Evolutionary conservation across 2,329 filamentous ascomycete genomes (phyloP), one percentile per base, ranked within the genome.

Genomic region (Hawksworthiomyces lignivorus): DNA sequence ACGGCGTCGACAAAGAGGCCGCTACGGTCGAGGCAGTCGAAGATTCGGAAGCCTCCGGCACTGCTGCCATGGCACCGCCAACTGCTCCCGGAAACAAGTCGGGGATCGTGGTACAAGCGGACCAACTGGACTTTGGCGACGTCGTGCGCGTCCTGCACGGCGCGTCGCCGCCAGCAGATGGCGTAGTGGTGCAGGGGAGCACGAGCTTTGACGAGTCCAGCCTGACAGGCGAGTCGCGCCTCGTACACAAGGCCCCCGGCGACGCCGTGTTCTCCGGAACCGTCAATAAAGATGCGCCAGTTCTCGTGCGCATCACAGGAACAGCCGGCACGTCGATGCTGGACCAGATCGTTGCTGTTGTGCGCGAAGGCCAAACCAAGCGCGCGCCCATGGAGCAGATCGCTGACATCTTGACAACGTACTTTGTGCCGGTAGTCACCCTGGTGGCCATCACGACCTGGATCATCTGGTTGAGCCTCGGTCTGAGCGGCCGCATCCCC

Each of bases 151-250:
- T 97, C 3, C 75, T 80, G 2, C 79, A 89, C 45, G 90, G 90
- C 3, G 74, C 77, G 2, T 94, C 88, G 1, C 90, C 90, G 0
- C 85, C 90, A 1, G 87, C 83, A 5, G 90, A 96, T 56, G 89
- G 89, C 7, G 60, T 72, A 46, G 51, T 94, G 48, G 64, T 78
- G 47, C 60, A 72, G 47, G 80, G 77, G 4, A 70, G 77, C 37
- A 78, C 77, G 33, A 73, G 68, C 37, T 95, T 96, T 54, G 87
- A 96, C 55, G 90, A 97, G 59, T 89, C 87, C 10, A 94, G 87
- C 47, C 69, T 97, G 46, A 96, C 90, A 2, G 84, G 84, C 39
- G 84, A 89, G 61, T 84, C 84, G 12, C 72, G 73, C 7, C 73
- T 73, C 1, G 75, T 88, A 42, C 71, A 70, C 53, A 89, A 89